Evolutionary conservation across 2,329 filamentous ascomycete species (phyloP), one percentile per base, ranked within the genome.

Genomic region (Epicoccum sorghinum): DNA sequence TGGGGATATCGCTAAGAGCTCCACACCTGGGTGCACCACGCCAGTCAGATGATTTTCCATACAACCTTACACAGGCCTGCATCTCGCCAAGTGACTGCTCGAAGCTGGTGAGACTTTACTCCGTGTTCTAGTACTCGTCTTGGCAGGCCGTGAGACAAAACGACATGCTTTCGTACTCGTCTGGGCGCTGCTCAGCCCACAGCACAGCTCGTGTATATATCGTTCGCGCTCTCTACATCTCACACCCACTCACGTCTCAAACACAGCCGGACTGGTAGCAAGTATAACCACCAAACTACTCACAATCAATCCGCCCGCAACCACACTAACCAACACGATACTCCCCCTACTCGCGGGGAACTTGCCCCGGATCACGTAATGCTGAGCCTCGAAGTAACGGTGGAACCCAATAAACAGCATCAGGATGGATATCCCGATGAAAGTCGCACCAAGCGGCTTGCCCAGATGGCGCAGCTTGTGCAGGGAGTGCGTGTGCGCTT

Each of bases 291-390:
- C 80, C 61, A 88, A 70, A 66, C 83, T 83, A 51, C 81, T 76
- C 41, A 87, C 70, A 61, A 88, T 86, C 65, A 88, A 67, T 8
- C 78, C 79, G 9, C 77, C 81, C 2, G 89, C 85, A 39, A 92
- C 82, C 14, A 84, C 74, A 7, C 87, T 84, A 29, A 93, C 84
- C 33, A 92, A 64, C 41, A 91, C 78, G 39, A 95, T 85, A 22
- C 89, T 91, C 4, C 89, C 89, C 60, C 90, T 81, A 63, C 88
- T 89, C 7, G 90, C 89, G 0, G 90, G 89, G 65, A 93, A 93
- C 72, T 92, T 92, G 64, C 90, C 89, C 59, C 83, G 78, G 56
- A 93, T 87, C 23, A 95, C 84, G 84, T 91, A 95, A 66, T 89
- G 82, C 76, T 95, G 90, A 22, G 84, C 83, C 69, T 90, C 86